Conservation (phyloP, 495 filamentous ascomycete species). For the Trichoderma virens region DNA sequence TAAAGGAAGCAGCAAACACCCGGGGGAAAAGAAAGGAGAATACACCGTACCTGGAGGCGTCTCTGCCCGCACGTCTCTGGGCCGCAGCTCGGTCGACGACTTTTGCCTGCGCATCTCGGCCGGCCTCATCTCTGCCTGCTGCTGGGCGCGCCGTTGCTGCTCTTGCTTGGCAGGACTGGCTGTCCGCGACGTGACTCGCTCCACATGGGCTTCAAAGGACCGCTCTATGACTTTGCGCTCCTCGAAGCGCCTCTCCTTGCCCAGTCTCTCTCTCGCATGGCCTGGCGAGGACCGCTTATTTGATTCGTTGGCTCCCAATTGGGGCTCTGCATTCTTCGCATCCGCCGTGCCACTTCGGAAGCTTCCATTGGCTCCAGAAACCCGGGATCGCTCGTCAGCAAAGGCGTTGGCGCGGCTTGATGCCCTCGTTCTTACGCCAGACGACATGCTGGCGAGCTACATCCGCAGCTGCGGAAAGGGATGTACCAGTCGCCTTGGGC, state of each 20-base stretch:
- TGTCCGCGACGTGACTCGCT: slow-evolving; percentile 53
- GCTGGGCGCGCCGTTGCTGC: slow-evolving; percentile 44
- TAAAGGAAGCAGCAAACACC: no score
- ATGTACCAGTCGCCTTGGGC: neutral
- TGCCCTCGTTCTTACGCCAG: slow-evolving; percentile 22
- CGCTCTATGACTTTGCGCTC: slow-evolving; percentile 33
- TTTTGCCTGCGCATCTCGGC: slow-evolving; percentile 29
- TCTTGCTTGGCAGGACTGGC: slow-evolving; percentile 44
- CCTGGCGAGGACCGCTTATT: slow-evolving; percentile 39
- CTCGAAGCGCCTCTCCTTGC: slow-evolving; percentile 27
- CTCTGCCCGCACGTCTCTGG: slow-evolving; percentile 37
- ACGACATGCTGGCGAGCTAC: slow-evolving; percentile 34
- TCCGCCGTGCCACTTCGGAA: slow-evolving; percentile 20
- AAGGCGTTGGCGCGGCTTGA: slow-evolving; percentile 30
- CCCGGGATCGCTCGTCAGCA: slow-evolving; percentile 29
- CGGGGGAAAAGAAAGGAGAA: neutral
- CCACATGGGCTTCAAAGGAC: slow-evolving; percentile 53
- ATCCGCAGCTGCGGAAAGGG: slow-evolving; percentile 15
- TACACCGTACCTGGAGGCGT: slow-evolving; percentile 23
- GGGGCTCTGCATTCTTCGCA: slow-evolving; percentile 13
- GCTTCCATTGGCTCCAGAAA: slow-evolving; percentile 18
- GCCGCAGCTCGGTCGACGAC: slow-evolving; percentile 36
- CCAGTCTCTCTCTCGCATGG: slow-evolving; percentile 31
- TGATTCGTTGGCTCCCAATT: slow-evolving; percentile 21
- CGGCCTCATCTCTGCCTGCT: slow-evolving; percentile 26